These are phyloP conservation scores for Stagonosporopsis tanaceti DNA, from an alignment of 2,329 filamentous ascomycete genomes.

Conservation along the genomic window DNA sequence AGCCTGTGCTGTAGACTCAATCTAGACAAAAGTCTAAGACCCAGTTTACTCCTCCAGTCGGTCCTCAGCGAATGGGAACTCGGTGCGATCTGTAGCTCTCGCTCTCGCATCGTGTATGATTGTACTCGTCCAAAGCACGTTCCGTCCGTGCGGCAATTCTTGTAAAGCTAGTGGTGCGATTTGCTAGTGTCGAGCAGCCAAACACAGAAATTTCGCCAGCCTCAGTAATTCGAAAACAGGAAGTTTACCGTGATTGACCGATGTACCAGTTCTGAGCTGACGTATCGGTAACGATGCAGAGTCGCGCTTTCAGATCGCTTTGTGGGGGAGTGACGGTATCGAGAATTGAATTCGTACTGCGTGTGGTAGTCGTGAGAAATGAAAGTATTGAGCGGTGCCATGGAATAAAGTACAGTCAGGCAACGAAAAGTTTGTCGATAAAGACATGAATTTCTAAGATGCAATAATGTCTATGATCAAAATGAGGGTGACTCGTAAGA, in stretches of 20 bases:
- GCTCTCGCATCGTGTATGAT: neutral
- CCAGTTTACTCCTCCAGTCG: neutral
- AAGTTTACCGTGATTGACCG: neutral
- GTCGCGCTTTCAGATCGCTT: no score
- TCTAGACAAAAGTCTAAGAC: neutral
- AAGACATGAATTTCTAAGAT: conserved; percentile 7
- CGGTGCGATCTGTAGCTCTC: neutral
- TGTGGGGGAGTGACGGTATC: neutral
- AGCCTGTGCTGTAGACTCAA: conserved; percentile 1
- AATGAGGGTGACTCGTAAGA: neutral
- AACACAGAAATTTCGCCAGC: neutral
- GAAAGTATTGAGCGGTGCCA: neutral
- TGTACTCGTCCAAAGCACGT: neutral
- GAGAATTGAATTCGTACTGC: neutral
- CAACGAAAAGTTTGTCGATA: neutral
- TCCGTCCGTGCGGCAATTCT: neutral
- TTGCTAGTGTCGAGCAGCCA: neutral
- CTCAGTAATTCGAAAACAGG: neutral
- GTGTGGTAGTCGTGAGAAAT: neutral
- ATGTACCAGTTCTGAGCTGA: neutral
- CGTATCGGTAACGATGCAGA: no score
- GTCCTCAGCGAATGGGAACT: neutral
- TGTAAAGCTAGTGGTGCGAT: neutral
- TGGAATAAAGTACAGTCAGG: neutral
- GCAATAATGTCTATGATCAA: conserved; percentile 1